Evolutionary conservation across 441 rosid genomes (phyloP), one percentile per base, ranked within the genome.

Genomic region (Erodium chrysanthum): DNA sequence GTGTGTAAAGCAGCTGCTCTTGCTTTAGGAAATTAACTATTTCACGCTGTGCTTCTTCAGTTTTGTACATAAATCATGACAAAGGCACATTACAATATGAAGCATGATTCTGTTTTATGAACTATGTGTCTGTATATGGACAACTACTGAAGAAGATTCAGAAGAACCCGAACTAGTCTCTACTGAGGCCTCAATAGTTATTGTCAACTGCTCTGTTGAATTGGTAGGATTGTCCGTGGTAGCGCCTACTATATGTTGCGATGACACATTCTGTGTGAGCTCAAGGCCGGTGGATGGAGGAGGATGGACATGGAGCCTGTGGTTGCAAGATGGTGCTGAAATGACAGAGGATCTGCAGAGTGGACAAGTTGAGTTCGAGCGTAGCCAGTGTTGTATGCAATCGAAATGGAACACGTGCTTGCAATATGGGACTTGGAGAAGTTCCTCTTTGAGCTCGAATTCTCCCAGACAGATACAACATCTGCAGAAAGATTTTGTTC

Each of bases 381-480:
- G 86, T 25, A 93, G 90, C 98, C 98, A 90, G 70, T 83, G 86
- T 48, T 76, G 84, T 73, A 93, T 81, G 82, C 98, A 93, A 14
- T 93, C 88, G 1, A 76, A 73, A 71, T 93, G 98, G 71, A 93
- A 90, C 42, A 93, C 88, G 77, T 93, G 98, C 74, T 83, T 85
- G 76, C 98, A 90, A 23, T 76, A 79, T 65, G 97, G 97, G 74
- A 89, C 78, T 76, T 88, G 95, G 54, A 86, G 85, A 81, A 93
- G 64, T 77, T 89, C 90, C 76, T 90, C 98, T 75, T 89, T 79
- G 63, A 90, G 75, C 78, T 85, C 90, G 37, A 81, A 93, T 66
- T 93, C 98, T 42, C 92, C 98, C 76, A 93, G 80, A 81, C 98
- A 93, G 33, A 93, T 96, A 74, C 97, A 89, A 46, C 98, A 93